phyloP scores from a whole-genome alignment of 345 rosid genomes.

The Lepidium sativum region DNA sequence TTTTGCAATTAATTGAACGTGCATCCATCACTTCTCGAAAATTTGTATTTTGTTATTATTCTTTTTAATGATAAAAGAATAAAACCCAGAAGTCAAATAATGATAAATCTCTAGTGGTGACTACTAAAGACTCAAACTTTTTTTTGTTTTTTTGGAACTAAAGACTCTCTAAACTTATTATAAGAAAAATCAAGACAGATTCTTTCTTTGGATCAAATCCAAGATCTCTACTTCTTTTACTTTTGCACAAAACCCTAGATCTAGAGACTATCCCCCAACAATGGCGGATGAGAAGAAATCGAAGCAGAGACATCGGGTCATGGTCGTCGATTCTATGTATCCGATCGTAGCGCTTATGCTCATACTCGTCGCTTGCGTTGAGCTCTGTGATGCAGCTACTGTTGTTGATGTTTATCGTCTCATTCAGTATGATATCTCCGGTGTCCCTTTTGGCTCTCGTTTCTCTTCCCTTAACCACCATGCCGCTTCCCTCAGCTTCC shows the following conservation, averaged over 20 bases:
- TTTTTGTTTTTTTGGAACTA: too few relatives aligned
- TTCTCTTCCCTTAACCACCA: constrained; percentile 84
- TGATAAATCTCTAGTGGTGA: background rate
- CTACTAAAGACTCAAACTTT: background rate
- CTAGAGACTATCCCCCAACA: constrained; percentile 23
- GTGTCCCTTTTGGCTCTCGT: constrained; percentile 88
- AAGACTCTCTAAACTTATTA: background rate
- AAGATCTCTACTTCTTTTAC: constrained; percentile 10
- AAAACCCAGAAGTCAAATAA: background rate
- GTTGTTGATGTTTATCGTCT: constrained; percentile 96
- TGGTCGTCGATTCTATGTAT: constrained; percentile 56
- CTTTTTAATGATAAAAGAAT: background rate
- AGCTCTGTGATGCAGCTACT: constrained; percentile 94
- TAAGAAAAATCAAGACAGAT: background rate
- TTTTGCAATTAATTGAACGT: too few relatives aligned
- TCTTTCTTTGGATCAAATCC: constrained; percentile 5
- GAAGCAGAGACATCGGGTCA: constrained; percentile 14
- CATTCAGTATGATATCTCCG: constrained; percentile 90
- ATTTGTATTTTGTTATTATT: background rate
- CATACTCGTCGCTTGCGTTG: constrained; percentile 74
- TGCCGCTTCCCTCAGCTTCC: constrained; percentile 69
- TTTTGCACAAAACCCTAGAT: constrained; percentile 48
- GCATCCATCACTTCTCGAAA: background rate
- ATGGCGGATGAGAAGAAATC: constrained; percentile 33
- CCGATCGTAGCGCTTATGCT: constrained; percentile 59